These are phyloP conservation scores for Sordaria brevicollis DNA, from an alignment of 495 filamentous ascomycete species.

Conservation along the genomic window DNA sequence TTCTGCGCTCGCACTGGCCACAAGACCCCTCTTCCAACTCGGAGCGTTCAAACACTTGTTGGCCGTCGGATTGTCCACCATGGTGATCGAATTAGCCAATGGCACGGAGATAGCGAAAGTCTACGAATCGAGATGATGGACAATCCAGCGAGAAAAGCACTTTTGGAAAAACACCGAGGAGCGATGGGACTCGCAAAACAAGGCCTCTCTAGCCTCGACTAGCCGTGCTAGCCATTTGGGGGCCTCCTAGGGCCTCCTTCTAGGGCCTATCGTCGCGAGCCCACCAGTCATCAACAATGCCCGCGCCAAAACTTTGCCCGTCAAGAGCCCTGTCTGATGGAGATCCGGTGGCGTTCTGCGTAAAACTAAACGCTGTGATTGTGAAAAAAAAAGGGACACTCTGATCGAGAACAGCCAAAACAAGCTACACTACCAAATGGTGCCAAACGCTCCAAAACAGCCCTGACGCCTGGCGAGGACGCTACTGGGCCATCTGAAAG, in stretches of 20 bases:
- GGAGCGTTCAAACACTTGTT: not conserved
- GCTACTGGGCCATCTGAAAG: not conserved
- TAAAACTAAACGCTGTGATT: not conserved
- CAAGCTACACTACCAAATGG: not conserved
- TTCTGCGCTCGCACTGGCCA: not conserved
- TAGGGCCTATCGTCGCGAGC: not conserved
- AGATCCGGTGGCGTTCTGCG: not conserved
- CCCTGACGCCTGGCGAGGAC: not conserved
- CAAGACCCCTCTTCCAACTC: not conserved
- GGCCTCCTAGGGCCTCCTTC: not conserved
- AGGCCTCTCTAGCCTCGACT: not conserved
- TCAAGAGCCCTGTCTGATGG: not conserved
- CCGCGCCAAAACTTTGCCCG: not conserved
- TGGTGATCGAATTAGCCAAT: not conserved
- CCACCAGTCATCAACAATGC: not conserved
- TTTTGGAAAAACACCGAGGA: not conserved
- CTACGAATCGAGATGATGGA: not conserved
- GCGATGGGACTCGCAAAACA: not conserved
- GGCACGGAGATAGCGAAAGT: not conserved
- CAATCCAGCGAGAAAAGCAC: not conserved
- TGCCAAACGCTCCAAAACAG: not conserved
- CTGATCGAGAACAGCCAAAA: not conserved
- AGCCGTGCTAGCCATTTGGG: not conserved
- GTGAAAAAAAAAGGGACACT: not conserved
- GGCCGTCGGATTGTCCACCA: not conserved